Conservation (phyloP, 2,329 filamentous ascomycete genomes). For the Pyrenophora seminiperda region DNA sequence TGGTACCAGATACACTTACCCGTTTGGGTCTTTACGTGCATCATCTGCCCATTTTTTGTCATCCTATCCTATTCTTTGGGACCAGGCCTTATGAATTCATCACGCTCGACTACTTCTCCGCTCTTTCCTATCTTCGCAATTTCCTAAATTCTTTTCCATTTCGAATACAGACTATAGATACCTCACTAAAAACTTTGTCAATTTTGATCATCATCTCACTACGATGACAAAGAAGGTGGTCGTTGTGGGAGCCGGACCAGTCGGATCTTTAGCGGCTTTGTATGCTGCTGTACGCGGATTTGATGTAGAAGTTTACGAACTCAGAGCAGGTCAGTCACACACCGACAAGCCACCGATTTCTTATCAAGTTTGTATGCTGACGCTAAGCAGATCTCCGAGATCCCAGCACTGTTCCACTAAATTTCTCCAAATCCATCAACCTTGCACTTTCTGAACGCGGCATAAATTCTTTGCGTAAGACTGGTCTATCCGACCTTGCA, state of each 20-base stretch:
- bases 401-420: slow-evolving; percentile 79
- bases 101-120: background rate
- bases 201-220: background rate
- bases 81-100: slow-evolving; percentile 7
- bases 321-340: slow-evolving; percentile 74
- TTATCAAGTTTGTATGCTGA: slow-evolving; percentile 3
- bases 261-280: slow-evolving; percentile 87
- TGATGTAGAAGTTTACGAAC: slow-evolving; percentile 90
- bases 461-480: slow-evolving; percentile 81
- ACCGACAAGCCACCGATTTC: slow-evolving; percentile 1
- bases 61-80: slow-evolving; percentile 10
- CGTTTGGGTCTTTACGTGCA: slow-evolving; percentile 23
- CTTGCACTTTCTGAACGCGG: slow-evolving; percentile 91
- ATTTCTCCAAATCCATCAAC: slow-evolving; percentile 99
- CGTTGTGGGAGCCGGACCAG: slow-evolving; percentile 89
- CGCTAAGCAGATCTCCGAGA: slow-evolving; percentile 77
- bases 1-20: slow-evolving; percentile 20
- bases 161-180: background rate
- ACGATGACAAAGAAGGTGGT: slow-evolving; percentile 68
- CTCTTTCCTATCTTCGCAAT: background rate
- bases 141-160: background rate
- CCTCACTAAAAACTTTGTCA: background rate
- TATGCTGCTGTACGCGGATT: slow-evolving; percentile 90
- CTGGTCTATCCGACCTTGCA: slow-evolving; percentile 69
- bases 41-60: slow-evolving; percentile 17